Base-by-base conservation (phyloP, 768 basidiomycete species). In the Leccinum truebloodii region DNA sequence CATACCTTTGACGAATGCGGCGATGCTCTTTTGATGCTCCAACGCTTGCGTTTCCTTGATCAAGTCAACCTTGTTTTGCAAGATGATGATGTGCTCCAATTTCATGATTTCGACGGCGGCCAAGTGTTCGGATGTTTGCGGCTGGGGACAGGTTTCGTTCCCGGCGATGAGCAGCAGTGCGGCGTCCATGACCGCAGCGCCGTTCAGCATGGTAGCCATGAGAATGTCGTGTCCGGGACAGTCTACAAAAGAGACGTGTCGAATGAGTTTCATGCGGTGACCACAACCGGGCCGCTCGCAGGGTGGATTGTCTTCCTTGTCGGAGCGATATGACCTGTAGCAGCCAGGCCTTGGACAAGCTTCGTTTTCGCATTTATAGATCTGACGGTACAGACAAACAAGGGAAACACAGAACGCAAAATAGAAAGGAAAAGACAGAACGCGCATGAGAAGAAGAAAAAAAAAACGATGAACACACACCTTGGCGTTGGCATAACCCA, bases 31-130 rank as follows among this genome's bases (percentile, higher is more conserved):
- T 74, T 96, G 89, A 70, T 99, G 97, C 72, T 98, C 96, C 54
- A 95, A 78, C 6, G 96, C 96, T 67, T 95, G 93, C 28, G 87
- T 80, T 74, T 98, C 95, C 74, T 97, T 93, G 74, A 99, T 98
- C 66, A 99, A 75, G 80, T 98, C 97, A 66, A 98, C 96, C 80
- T 99, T 99, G 78, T 98, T 98, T 73, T 98, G 96, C 34, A 98
- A 80, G 65, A 98, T 98, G 75, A 98, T 94, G 71, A 99, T 95
- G 73, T 98, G 88, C 73, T 98, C 86, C 61, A 98, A 82, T 77
- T 97, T 97, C 95, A 99, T 98, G 77, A 99, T 98, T 76, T 98
- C 96, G 50, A 99, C 94, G 6, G 97, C 97, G 32, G 97, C 96
- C 58, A 99, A 80, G 82, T 99, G 97, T 77, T 98, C 97, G 10